phyloP scores from a whole-genome alignment of 192 early-diverging fungal genomes.

The Spizellomyces punctatus region DNA sequence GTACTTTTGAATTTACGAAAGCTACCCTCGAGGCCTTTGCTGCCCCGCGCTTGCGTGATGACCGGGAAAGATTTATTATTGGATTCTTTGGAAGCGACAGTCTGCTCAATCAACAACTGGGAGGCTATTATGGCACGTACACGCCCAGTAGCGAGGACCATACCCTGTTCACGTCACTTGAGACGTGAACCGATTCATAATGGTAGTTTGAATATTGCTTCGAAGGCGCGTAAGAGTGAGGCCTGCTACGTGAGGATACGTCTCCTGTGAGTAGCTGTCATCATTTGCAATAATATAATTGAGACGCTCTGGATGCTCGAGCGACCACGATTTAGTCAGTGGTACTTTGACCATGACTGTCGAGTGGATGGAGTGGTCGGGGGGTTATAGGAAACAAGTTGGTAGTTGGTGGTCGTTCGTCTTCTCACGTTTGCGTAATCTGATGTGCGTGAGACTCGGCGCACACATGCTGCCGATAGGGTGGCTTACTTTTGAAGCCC shows the following conservation, averaged over 20 bases:
- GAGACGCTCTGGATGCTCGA: conserved; percentile 8
- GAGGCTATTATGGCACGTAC: conserved; percentile 16
- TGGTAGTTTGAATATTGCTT: conserved; percentile 5
- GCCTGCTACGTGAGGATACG: conserved; percentile 1
- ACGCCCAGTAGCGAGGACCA: not conserved
- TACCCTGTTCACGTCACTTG: conserved; percentile 1
- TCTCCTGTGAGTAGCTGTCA: conserved; percentile 9
- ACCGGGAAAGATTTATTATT: conserved; percentile 21
- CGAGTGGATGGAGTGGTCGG: too few relatives aligned
- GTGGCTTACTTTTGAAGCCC: too few relatives aligned
- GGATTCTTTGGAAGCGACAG: conserved; percentile 8
- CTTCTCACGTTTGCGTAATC: too few relatives aligned
- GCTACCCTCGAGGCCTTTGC: conserved; percentile 1
- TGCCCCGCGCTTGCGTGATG: conserved; percentile 1
- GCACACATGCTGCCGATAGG: too few relatives aligned
- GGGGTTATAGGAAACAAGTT: too few relatives aligned
- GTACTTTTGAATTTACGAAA: not conserved
- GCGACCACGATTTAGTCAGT: conserved; percentile 5
- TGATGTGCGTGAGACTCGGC: too few relatives aligned
- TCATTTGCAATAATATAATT: conserved; percentile 6
- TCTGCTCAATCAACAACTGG: conserved; percentile 15
- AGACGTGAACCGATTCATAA: conserved; percentile 10
- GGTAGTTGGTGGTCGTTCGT: too few relatives aligned
- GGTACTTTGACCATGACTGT: conserved; percentile 11
- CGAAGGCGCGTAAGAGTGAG: conserved; percentile 1